Evolutionary conservation across 129 eudicot genomes (phyloP), one percentile per base, ranked within the genome.

Genomic region (Pulicaria dysenterica): DNA sequence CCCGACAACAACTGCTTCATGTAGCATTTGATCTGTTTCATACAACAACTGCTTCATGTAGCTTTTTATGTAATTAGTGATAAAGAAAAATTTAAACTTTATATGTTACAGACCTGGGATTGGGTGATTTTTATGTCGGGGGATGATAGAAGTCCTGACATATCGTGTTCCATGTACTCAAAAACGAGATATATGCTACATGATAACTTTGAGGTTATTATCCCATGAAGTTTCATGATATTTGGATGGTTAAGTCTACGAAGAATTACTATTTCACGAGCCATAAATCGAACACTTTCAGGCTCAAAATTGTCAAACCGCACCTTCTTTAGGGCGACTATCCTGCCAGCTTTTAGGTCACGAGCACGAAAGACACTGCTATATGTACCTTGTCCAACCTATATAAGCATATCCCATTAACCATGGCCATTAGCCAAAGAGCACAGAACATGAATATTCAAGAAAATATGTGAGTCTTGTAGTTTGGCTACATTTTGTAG

Each of bases 241-340:
- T 93, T 93, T 36, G 98, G 98, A 85, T 93, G 96, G 66, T 89
- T 86, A 66, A 93, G 98, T 72, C 95, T 70, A 53, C 98, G 92
- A 10, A 93, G 95, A 77, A 93, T 85, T 59, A 78, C 63, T 12
- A 93, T 89, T 78, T 93, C 96, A 16, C 98, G 85, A 34, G 98
- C 98, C 98, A 93, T 93, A 80, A 93, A 93, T 68, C 98, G 91
- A 71, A 93, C 98, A 59, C 98, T 93, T 83, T 93, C 96, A 1
- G 96, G 98, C 84, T 93, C 98, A 58, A 89, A 85, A 73, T 89
- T 92, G 87, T 92, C 96, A 47, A 92, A 92, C 14, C 96, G 84
- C 47, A 92, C 96, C 73, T 92, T 92, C 81, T 92, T 92, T 67
- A 92, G 66, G 37, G 98, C 96, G 53, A 92, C 98, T 74, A 89